phyloP scores from a whole-genome alignment of 306 rosid genomes.

The Urtica urens region DNA sequence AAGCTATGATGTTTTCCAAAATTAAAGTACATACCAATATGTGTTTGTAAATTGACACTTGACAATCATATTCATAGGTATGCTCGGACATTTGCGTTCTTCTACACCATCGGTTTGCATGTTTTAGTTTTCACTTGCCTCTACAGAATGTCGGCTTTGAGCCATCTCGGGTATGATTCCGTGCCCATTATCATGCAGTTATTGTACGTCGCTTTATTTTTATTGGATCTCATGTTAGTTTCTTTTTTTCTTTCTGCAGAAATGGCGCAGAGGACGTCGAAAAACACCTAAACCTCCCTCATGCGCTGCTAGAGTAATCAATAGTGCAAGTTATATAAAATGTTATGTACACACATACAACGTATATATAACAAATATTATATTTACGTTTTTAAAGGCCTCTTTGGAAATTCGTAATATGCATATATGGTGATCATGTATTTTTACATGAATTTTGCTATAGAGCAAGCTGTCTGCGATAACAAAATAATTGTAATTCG shows the following conservation, averaged over 20 bases:
- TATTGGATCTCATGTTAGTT: conserved; percentile 3
- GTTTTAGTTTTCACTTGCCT: conserved; percentile 85
- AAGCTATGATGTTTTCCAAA: too few relatives aligned
- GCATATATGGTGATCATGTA: too few relatives aligned
- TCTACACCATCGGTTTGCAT: conserved; percentile 91
- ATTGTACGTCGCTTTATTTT: background rate
- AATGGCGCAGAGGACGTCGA: conserved; percentile 56
- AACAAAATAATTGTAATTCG: too few relatives aligned
- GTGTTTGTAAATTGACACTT: too few relatives aligned
- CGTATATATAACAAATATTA: background rate
- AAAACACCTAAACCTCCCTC: conserved; percentile 51
- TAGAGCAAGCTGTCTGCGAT: too few relatives aligned
- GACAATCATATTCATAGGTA: conserved; percentile 33
- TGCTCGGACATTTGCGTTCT: conserved; percentile 91
- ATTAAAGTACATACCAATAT: too few relatives aligned
- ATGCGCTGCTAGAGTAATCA: conserved; percentile 29
- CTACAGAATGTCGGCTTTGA: conserved; percentile 91
- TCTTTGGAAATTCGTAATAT: too few relatives aligned
- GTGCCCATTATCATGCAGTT: background rate
- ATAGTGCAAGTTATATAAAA: background rate
- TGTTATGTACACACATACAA: background rate
- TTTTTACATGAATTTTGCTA: too few relatives aligned
- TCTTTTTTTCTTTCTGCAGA: conserved; percentile 28
- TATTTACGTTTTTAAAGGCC: too few relatives aligned
- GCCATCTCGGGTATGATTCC: conserved; percentile 60